Conservation (phyloP, 169 alveolate species). For the Cryptosporidium canis region DNA sequence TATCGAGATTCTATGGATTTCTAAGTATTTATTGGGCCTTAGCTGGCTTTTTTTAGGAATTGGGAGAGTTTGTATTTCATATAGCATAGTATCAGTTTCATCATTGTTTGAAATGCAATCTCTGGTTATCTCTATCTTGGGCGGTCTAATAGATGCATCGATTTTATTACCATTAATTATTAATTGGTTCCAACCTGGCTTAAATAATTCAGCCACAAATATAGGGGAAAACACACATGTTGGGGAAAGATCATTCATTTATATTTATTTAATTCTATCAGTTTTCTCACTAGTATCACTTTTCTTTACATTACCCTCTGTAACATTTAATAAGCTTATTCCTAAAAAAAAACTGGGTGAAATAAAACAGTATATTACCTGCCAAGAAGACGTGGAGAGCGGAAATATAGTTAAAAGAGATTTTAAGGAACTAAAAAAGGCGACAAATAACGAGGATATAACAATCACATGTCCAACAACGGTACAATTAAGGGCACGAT, state of each 20-base stretch:
- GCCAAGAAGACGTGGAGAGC: constrained; percentile 22
- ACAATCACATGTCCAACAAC: constrained; percentile 14
- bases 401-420: not conserved
- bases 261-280: constrained; percentile 26
- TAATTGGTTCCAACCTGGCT: not conserved
- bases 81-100: constrained; percentile 66
- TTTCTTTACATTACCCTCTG: constrained; percentile 47
- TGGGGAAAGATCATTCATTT: constrained; percentile 37
- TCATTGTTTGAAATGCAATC: constrained; percentile 67
- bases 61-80: constrained; percentile 71
- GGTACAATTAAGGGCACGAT: constrained; percentile 18
- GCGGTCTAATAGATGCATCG: constrained; percentile 64
- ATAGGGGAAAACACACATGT: not conserved
- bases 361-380: constrained; percentile 32
- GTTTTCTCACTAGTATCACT: constrained; percentile 19
- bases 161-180: constrained; percentile 46
- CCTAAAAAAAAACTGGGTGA: not conserved
- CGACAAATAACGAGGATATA: not conserved
- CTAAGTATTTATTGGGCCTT: constrained; percentile 13
- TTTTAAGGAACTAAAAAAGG: not conserved
- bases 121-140: constrained; percentile 57
- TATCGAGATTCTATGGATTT: constrained; percentile 15
- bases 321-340: constrained; percentile 42
- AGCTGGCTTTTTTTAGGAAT: constrained; percentile 68
- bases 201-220: not conserved